Evolutionary conservation across 768 basidiomycete species (phyloP).

Genomic region (Mrakia frigida): DNA sequence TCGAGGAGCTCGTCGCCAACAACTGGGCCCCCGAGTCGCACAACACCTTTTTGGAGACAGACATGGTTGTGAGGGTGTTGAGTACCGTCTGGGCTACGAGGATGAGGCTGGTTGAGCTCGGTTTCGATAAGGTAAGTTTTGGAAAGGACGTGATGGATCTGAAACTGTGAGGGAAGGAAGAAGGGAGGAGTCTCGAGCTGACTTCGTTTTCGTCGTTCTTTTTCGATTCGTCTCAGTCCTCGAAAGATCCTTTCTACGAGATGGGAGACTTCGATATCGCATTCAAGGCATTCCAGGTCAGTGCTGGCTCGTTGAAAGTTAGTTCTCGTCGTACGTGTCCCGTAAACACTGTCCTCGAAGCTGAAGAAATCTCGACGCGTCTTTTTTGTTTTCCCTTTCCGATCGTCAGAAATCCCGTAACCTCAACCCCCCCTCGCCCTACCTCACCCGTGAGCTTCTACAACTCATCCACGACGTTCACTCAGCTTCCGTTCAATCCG

Average conservation of each 20-base stretch:
- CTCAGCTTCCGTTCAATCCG: neutral
- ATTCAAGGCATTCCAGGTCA: neutral
- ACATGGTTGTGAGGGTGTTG: constrained; percentile 9
- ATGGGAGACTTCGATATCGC: neutral
- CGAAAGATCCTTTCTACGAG: constrained; percentile 2
- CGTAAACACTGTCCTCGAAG: neutral
- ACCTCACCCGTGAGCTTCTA: neutral
- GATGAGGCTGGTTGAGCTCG: neutral
- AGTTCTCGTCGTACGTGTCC: no score
- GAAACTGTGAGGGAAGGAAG: neutral
- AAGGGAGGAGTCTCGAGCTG: neutral
- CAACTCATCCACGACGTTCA: neutral
- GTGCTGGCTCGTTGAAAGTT: no score
- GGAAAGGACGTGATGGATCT: neutral
- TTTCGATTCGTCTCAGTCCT: neutral
- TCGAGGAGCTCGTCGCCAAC: neutral
- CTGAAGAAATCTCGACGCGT: neutral
- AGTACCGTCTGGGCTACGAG: constrained; percentile 1
- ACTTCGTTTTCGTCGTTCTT: neutral
- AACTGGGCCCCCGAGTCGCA: neutral
- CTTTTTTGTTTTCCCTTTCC: neutral
- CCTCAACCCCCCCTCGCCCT: neutral
- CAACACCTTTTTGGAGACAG: neutral
- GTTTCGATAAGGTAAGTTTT: neutral
- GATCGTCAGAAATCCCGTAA: neutral